phyloP scores from a whole-genome alignment of 2,329 filamentous ascomycete genomes.

The Malbranchea zuffiana region DNA sequence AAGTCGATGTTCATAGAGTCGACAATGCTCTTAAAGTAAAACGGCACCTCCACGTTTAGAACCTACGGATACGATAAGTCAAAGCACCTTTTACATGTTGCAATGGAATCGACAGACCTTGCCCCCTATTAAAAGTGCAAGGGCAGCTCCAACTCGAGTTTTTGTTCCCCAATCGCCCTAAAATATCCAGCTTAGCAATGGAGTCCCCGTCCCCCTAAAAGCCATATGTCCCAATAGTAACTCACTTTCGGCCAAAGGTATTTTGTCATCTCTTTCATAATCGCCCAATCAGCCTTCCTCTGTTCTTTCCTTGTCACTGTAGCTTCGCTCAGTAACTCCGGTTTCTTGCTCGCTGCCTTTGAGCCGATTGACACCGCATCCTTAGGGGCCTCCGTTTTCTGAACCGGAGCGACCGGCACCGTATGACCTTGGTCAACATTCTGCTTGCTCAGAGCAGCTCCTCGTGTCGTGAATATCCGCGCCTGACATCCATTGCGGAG shows the following conservation, averaged over 20 bases:
- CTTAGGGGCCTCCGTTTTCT: conserved; percentile 8
- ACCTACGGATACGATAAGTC: conserved; percentile 37
- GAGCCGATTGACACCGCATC: conserved; percentile 18
- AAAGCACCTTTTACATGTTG: background rate
- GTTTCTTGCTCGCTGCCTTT: conserved; percentile 30
- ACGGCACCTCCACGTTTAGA: conserved; percentile 93
- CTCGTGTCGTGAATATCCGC: conserved; percentile 23
- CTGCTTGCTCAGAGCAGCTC: conserved; percentile 18
- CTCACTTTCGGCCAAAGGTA: conserved; percentile 84
- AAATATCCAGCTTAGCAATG: conserved; percentile 9
- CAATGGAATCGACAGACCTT: conserved; percentile 47
- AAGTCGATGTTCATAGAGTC: conserved; percentile 97
- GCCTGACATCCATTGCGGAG: conserved; percentile 20
- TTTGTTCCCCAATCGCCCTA: conserved; percentile 68
- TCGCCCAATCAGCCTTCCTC: conserved; percentile 93
- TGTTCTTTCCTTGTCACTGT: conserved; percentile 69
- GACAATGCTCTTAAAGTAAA: conserved; percentile 97
- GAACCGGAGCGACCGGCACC: background rate
- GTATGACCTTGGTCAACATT: conserved; percentile 7
- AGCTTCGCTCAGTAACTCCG: conserved; percentile 54
- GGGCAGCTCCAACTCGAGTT: conserved; percentile 71
- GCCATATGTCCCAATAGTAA: no score
- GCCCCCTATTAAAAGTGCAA: conserved; percentile 72
- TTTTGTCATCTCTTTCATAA: conserved; percentile 93
- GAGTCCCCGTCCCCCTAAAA: background rate